Evolutionary conservation across 2,329 filamentous ascomycete genomes (phyloP).

Genomic region (Alternaria arbusti): DNA sequence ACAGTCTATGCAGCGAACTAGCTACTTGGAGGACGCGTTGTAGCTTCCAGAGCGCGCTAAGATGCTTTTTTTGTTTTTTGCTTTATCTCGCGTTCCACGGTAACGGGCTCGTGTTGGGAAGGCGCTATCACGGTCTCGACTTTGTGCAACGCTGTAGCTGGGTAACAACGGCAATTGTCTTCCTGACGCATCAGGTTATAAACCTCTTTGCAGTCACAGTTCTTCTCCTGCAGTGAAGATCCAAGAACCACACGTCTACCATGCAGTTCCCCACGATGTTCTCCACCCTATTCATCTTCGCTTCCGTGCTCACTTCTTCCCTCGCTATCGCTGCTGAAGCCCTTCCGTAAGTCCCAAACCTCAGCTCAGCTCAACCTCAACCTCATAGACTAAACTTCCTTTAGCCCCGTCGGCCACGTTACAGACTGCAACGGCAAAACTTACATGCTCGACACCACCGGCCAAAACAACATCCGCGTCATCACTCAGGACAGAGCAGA

Average conservation of each 20-base stretch:
- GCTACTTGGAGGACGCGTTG: not conserved
- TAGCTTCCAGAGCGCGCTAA: not conserved
- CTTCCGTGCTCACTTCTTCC: not conserved
- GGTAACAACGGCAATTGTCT: not conserved
- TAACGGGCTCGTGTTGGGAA: not conserved
- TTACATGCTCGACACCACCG: constrained; percentile 9
- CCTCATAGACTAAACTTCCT: no score
- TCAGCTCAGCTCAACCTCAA: not conserved
- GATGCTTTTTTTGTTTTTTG: not conserved
- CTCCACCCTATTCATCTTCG: not conserved
- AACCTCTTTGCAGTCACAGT: not conserved
- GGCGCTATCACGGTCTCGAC: not conserved
- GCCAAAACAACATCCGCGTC: not conserved
- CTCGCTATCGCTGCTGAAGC: not conserved
- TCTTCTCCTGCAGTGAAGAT: not conserved
- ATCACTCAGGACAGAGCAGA: not conserved
- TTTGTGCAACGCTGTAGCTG: not conserved
- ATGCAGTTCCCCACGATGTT: not conserved
- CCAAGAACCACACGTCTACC: not conserved
- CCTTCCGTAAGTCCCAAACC: not conserved
- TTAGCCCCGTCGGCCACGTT: constrained; percentile 1
- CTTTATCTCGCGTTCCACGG: not conserved
- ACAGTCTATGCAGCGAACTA: not conserved
- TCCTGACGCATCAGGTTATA: not conserved
- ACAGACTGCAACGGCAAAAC: not conserved